phyloP scores from a whole-genome alignment of 2,329 filamentous ascomycete genomes.

The Scedosporium apiospermum region DNA sequence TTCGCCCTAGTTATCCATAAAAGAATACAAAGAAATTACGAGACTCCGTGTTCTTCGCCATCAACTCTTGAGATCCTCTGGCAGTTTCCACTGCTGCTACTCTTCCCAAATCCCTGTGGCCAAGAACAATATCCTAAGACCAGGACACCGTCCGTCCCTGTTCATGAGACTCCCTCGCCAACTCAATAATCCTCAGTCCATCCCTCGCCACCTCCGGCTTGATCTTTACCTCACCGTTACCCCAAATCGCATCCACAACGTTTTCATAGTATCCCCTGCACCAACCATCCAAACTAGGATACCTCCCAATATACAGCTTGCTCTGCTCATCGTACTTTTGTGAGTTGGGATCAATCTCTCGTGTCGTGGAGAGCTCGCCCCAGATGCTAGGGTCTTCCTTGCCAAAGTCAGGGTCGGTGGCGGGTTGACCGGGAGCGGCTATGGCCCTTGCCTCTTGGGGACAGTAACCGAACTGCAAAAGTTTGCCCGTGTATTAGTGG shows the following conservation, averaged over 20 bases:
- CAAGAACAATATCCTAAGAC: slow-evolving; percentile 9
- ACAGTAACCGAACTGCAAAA: slow-evolving; percentile 16
- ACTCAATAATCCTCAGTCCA: slow-evolving; percentile 28
- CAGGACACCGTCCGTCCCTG: slow-evolving; percentile 21
- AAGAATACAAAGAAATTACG: too few species aligned
- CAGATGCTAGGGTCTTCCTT: slow-evolving; percentile 24
- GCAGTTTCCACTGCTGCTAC: not conserved
- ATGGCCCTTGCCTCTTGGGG: slow-evolving; percentile 20
- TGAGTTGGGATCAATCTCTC: slow-evolving; percentile 17
- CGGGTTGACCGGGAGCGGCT: slow-evolving; percentile 10
- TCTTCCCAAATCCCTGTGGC: not conserved
- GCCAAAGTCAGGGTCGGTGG: slow-evolving; percentile 19
- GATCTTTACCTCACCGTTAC: slow-evolving; percentile 26
- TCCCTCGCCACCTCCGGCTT: slow-evolving; percentile 27
- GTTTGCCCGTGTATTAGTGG: not conserved
- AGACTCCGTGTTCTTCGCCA: too few species aligned
- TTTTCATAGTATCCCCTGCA: slow-evolving; percentile 31
- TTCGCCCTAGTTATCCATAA: not conserved
- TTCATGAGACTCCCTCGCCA: slow-evolving; percentile 28
- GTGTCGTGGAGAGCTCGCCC: slow-evolving; percentile 23
- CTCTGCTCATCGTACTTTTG: slow-evolving; percentile 21
- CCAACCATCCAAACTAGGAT: slow-evolving; percentile 26
- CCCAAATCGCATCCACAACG: slow-evolving; percentile 27
- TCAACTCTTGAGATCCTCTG: not conserved
- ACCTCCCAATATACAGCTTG: slow-evolving; percentile 24